Evolutionary conservation across 2,329 filamentous ascomycete species (phyloP).

Genomic region (Cordyceps javanica): DNA sequence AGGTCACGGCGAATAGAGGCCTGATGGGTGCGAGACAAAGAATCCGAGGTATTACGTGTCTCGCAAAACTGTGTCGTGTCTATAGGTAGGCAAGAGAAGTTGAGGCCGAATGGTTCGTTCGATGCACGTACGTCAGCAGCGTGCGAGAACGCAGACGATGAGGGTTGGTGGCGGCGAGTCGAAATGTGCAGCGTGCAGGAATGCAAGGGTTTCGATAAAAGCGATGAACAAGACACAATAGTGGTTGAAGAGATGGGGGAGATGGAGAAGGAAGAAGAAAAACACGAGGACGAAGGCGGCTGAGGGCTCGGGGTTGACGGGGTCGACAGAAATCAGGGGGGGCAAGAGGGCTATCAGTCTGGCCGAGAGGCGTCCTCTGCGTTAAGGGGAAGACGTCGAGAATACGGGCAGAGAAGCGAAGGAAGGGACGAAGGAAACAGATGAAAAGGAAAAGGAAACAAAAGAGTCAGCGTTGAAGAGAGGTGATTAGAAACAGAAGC

Average conservation of each 20-base stretch:
- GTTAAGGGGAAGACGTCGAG: neutral
- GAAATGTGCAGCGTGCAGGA: neutral
- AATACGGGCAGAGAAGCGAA: neutral
- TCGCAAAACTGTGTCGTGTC: slow-evolving; percentile 1
- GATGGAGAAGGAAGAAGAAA: neutral
- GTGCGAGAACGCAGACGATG: neutral
- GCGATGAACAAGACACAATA: neutral
- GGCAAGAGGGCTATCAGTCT: slow-evolving; percentile 11
- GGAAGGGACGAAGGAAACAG: neutral
- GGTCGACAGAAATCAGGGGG: slow-evolving; percentile 11
- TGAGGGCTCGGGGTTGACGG: slow-evolving; percentile 7
- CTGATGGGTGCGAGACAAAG: neutral
- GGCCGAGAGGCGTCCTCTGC: slow-evolving; percentile 1
- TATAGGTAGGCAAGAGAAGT: slow-evolving; percentile 10
- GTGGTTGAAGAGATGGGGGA: neutral
- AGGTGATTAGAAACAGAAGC: slow-evolving; percentile 10
- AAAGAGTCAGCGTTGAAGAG: slow-evolving; percentile 6
- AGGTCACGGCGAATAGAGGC: neutral
- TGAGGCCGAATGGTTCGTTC: slow-evolving; percentile 1
- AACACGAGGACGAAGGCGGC: slow-evolving; percentile 8
- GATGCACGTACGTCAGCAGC: slow-evolving; percentile 6
- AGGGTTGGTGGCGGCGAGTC: neutral
- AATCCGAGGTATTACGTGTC: slow-evolving; percentile 12
- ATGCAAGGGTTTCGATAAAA: slow-evolving; percentile 7
- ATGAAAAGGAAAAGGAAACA: neutral